A percentile compares a stretch with the other conserved stretches of the same genome.
Conservation (phyloP, 129 eudicot genomes). For the Logfia minima region DNA sequence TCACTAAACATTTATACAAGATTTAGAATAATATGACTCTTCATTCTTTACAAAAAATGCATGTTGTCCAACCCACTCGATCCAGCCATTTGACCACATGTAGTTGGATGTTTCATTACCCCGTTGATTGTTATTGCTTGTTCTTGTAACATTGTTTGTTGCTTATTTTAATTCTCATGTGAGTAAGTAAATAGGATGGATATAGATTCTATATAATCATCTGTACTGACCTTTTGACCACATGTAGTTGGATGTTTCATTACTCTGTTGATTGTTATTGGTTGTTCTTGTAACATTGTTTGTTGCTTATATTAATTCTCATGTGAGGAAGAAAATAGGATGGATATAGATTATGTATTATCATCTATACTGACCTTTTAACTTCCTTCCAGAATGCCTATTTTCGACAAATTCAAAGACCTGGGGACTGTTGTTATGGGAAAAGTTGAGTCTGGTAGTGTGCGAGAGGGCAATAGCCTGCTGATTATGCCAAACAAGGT, state of each 20-base stretch:
- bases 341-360: background rate
- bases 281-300: background rate
- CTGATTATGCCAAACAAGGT: conserved; percentile 79
- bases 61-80: background rate
- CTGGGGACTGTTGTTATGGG: conserved; percentile 98
- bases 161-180: background rate
- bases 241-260: background rate
- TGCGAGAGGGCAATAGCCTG: conserved; percentile 71
- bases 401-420: conserved; percentile 88
- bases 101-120: background rate
- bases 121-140: background rate
- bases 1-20: background rate
- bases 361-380: background rate
- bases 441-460: conserved; percentile 81
- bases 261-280: background rate
- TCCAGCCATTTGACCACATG: background rate
- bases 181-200: background rate
- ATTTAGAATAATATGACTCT: background rate
- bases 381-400: conserved; percentile 58
- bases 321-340: background rate
- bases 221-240: background rate
- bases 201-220: too few relatives aligned
- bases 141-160: background rate
- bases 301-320: background rate
- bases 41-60: background rate